Evolutionary conservation across 2,329 filamentous ascomycete genomes (phyloP).

Genomic region (Trichoderma brevicompactum): DNA sequence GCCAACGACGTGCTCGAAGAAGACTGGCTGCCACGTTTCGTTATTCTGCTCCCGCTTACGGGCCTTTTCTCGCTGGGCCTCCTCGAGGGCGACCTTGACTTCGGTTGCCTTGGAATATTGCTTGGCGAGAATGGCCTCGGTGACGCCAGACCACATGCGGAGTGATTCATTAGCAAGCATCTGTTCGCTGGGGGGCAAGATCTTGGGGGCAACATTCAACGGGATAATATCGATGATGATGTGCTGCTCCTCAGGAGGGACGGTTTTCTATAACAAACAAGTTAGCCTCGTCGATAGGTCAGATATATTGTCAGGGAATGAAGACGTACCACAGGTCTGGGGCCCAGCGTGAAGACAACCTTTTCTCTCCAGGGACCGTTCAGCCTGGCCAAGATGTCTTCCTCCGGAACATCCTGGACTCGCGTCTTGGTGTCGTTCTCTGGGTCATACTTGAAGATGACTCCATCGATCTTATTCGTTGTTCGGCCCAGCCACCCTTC

Average conservation of each 20-base stretch:
- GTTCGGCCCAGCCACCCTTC: conserved; percentile 92
- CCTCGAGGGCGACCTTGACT: conserved; percentile 89
- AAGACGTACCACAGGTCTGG: conserved; percentile 63
- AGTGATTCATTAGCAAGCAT: conserved; percentile 91
- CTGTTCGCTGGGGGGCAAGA: conserved; percentile 72
- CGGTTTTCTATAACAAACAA: conserved; percentile 40
- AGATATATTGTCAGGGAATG: not conserved
- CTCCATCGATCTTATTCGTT: conserved; percentile 88
- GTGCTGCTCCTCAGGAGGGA: conserved; percentile 63
- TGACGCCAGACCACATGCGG: conserved; percentile 85
- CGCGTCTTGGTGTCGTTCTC: conserved; percentile 78
- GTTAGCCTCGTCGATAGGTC: not conserved
- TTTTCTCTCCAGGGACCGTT: conserved; percentile 84
- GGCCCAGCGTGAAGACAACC: conserved; percentile 63
- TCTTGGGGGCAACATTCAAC: conserved; percentile 77
- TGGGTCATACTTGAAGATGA: conserved; percentile 89
- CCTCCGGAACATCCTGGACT: conserved; percentile 84
- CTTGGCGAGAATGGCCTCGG: conserved; percentile 79
- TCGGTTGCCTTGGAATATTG: conserved; percentile 84
- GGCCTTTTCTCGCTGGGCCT: conserved; percentile 83
- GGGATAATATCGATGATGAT: conserved; percentile 89
- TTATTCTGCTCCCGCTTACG: conserved; percentile 74
- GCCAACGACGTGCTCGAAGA: conserved; percentile 70
- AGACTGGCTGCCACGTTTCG: conserved; percentile 80
- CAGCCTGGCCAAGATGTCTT: conserved; percentile 80